Percentiles rank a stretch among this genome's conserved stretches.
Evolutionary conservation across 1,284 basidiomycete species (phyloP).

Genomic region (Grifola frondosa): DNA sequence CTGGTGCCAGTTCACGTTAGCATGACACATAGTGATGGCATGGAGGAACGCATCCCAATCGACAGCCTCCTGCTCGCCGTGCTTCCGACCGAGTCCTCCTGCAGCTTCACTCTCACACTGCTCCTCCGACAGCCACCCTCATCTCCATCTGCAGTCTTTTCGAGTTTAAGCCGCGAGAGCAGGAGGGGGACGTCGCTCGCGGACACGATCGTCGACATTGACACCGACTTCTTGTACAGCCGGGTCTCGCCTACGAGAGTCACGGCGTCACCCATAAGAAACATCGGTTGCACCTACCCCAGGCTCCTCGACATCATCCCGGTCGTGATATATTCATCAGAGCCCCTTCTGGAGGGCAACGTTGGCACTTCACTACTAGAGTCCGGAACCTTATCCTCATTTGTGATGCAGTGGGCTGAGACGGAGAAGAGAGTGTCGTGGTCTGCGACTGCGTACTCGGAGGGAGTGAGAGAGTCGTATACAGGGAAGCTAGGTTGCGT

Average conservation of each 20-base stretch:
- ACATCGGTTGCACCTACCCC: too few species aligned
- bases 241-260: conserved; percentile 9
- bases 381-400: too few species aligned
- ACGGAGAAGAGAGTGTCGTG: too few species aligned
- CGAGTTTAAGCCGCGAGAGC: conserved; percentile 46
- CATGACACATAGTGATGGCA: background rate
- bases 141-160: conserved; percentile 40
- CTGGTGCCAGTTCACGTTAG: conserved; percentile 42
- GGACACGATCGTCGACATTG: conserved; percentile 55
- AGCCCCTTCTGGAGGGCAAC: too few species aligned
- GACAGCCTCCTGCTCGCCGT: conserved; percentile 44
- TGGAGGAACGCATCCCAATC: conserved; percentile 68
- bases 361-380: too few species aligned
- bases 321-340: too few species aligned
- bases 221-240: conserved; percentile 57
- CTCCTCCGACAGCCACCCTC: conserved; percentile 32
- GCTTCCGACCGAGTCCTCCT: conserved; percentile 67
- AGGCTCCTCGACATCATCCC: too few species aligned
- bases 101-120: conserved; percentile 65
- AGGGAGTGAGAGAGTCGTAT: too few species aligned
- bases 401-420: too few species aligned
- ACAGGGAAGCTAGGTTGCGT: too few species aligned
- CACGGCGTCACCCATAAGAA: conserved; percentile 4
- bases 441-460: too few species aligned
- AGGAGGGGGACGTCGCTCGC: conserved; percentile 48